Evolutionary conservation across 192 early-diverging fungal genomes (phyloP).

Genomic region (Backusella psychrophila): DNA sequence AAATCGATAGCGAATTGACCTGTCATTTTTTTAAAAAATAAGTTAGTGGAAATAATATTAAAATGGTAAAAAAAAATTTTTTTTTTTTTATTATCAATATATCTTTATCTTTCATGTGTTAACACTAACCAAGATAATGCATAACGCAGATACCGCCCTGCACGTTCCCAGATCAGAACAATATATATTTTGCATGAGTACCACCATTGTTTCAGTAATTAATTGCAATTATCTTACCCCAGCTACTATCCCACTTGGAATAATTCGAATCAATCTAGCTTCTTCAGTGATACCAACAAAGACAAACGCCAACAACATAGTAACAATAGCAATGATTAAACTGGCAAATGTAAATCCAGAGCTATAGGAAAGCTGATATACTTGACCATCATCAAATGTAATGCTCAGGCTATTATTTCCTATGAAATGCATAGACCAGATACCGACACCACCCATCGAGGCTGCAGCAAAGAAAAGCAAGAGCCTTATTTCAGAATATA

Average conservation of each 20-base stretch:
- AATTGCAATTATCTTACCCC: constrained; percentile 25
- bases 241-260: constrained; percentile 35
- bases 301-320: constrained; percentile 32
- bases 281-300: constrained; percentile 37
- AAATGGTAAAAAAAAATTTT: neutral
- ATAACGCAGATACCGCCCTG: constrained; percentile 33
- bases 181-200: neutral
- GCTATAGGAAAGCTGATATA: constrained; percentile 32
- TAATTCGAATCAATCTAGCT: constrained; percentile 30
- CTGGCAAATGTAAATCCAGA: constrained; percentile 34
- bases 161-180: neutral
- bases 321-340: constrained; percentile 30
- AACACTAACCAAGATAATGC: constrained; percentile 37
- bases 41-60: neutral
- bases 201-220: neutral
- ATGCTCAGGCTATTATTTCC: constrained; percentile 34
- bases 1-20: constrained; percentile 39
- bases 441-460: constrained; percentile 39
- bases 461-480: constrained; percentile 31
- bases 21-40: neutral
- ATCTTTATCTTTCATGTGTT: neutral
- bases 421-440: constrained; percentile 46
- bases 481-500: constrained; percentile 15
- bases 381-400: neutral
- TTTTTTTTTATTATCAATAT: too few relatives aligned